Percentiles rank a stretch among this genome's conserved stretches.
phyloP scores from a whole-genome alignment of 78 protist species.

The Parvularia atlantis region DNA sequence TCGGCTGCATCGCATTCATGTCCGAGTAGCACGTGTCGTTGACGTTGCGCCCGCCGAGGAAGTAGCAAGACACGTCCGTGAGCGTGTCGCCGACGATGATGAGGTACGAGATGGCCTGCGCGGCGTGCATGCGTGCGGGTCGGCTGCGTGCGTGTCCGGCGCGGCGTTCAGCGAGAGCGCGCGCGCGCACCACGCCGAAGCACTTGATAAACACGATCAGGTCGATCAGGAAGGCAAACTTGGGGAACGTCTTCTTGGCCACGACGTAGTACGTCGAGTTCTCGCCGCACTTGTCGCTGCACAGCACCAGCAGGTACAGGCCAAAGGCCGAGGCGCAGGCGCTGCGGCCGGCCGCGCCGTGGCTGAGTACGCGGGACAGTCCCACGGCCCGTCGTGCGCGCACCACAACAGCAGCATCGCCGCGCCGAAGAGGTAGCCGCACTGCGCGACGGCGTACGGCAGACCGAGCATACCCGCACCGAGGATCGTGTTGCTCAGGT shows the following conservation, averaged over 20 bases:
- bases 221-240: not conserved
- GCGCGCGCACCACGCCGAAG: slow-evolving; percentile 9
- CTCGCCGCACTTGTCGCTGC: not conserved
- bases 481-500: slow-evolving; percentile 14
- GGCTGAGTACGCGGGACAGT: too few species aligned
- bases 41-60: too few species aligned
- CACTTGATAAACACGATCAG: slow-evolving; percentile 7
- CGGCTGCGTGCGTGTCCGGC: slow-evolving; percentile 1
- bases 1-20: too few species aligned
- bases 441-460: not conserved
- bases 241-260: not conserved
- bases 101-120: slow-evolving; percentile 12
- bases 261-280: not conserved
- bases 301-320: not conserved
- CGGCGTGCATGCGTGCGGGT: not conserved
- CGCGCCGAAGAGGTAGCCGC: not conserved
- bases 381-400: too few species aligned
- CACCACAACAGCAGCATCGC: not conserved
- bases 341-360: too few species aligned
- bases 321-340: not conserved
- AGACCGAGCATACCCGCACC: slow-evolving; percentile 21
- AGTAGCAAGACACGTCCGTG: not conserved
- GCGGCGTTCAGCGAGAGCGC: too few species aligned
- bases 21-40: too few species aligned
- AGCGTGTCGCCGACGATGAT: slow-evolving; percentile 2